Evolutionary conservation across 73 alveolate genomes (phyloP).

Genomic region (Paramecium primaurelia): DNA sequence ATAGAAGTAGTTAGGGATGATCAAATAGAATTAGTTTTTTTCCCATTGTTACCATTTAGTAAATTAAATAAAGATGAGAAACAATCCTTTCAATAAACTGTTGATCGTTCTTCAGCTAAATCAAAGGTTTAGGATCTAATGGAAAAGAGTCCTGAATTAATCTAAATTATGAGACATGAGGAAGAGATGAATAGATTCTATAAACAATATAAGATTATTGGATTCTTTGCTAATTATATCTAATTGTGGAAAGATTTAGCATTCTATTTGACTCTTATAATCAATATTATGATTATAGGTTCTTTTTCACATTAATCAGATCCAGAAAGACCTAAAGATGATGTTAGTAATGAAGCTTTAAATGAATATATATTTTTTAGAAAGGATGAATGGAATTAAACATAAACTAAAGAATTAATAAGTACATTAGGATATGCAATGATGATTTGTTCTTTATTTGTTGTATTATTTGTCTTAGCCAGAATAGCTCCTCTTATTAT

Average conservation of each 20-base stretch:
- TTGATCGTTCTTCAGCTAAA: conserved; percentile 60
- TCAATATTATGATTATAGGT: conserved; percentile 71
- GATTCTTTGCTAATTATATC: conserved; percentile 70
- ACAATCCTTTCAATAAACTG: conserved; percentile 34
- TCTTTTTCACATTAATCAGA: conserved; percentile 59
- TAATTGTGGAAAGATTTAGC: conserved; percentile 87
- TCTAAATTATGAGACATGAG: conserved; percentile 92
- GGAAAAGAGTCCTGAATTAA: conserved; percentile 82
- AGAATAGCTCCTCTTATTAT: conserved; percentile 61
- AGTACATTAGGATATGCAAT: conserved; percentile 49
- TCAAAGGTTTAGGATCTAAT: conserved; percentile 70
- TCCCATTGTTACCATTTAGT: conserved; percentile 50
- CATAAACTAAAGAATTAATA: conserved; percentile 25
- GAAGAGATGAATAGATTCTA: conserved; percentile 72
- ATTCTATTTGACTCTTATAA: conserved; percentile 65
- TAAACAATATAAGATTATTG: conserved; percentile 65
- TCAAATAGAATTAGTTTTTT: conserved; percentile 28
- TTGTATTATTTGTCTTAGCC: conserved; percentile 52
- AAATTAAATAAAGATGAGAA: conserved; percentile 58
- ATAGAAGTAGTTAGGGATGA: conserved; percentile 53
- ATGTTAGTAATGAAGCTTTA: neutral
- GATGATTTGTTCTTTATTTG: conserved; percentile 59
- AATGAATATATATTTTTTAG: conserved; percentile 41
- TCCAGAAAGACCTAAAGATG: neutral
- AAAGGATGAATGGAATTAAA: neutral